Evolutionary conservation across 306 rosid genomes (phyloP).

Genomic region (Sesbania bispinosa): DNA sequence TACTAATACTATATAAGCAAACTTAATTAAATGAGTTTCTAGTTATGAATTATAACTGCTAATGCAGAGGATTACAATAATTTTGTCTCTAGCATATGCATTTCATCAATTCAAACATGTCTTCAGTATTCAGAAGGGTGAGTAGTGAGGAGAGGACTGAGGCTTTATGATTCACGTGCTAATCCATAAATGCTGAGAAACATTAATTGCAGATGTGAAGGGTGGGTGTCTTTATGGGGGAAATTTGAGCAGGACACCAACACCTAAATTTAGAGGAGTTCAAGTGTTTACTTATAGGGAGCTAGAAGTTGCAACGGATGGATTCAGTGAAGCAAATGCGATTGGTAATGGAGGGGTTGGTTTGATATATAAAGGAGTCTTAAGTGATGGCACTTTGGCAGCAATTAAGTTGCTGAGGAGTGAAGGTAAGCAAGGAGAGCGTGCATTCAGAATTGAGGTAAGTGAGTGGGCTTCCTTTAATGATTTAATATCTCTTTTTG

Average conservation of each 20-base stretch:
- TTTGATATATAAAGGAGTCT: conserved; percentile 68
- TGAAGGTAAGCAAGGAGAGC: conserved; percentile 90
- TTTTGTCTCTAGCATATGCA: not conserved
- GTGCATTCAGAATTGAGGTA: conserved; percentile 95
- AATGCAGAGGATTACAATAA: conserved; percentile 17
- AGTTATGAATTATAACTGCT: not conserved
- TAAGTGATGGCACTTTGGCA: conserved; percentile 74
- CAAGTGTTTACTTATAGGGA: conserved; percentile 91
- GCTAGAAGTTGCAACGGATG: conserved; percentile 66
- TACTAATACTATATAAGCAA: conserved; percentile 1
- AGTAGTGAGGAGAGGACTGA: not conserved
- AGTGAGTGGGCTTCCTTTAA: conserved; percentile 44
- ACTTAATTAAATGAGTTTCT: not conserved
- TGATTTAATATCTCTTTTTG: conserved; percentile 11
- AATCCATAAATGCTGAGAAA: conserved; percentile 5
- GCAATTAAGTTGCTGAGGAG: conserved; percentile 68
- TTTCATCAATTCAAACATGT: not conserved
- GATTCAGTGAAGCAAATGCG: conserved; percentile 62
- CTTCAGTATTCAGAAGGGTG: too few relatives aligned
- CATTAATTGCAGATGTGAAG: conserved; percentile 59
- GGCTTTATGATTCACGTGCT: not conserved
- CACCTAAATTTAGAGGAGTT: conserved; percentile 53
- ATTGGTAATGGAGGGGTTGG: conserved; percentile 67
- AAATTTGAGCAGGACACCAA: conserved; percentile 41
- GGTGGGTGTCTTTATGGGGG: conserved; percentile 82